These are phyloP conservation scores for Serendipita sp. DNA, from an alignment of 768 basidiomycete species.

Conservation along the genomic window DNA sequence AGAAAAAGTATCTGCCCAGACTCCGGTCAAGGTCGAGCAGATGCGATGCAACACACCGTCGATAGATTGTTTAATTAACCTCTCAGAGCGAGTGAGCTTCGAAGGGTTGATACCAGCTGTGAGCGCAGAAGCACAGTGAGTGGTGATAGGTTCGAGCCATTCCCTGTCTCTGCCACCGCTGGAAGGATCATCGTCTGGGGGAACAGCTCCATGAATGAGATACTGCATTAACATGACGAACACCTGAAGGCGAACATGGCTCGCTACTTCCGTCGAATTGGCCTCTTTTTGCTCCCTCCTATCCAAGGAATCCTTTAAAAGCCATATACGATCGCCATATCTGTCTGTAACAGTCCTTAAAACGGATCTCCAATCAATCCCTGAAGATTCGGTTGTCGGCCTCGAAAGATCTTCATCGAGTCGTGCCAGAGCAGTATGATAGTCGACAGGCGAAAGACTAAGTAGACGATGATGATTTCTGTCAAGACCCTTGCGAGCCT, in stretches of 20 bases:
- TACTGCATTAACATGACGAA: not conserved
- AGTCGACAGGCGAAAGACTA: slow-evolving; percentile 20
- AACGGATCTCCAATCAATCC: slow-evolving; percentile 22
- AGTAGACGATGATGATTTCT: slow-evolving; percentile 23
- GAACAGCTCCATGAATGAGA: not conserved
- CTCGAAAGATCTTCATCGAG: slow-evolving; percentile 18
- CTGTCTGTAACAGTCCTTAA: slow-evolving; percentile 19
- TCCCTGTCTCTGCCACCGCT: not conserved
- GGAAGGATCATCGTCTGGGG: not conserved
- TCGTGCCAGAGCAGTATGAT: slow-evolving; percentile 13
- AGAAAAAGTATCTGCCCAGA: slow-evolving; percentile 13
- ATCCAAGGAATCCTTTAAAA: slow-evolving; percentile 14
- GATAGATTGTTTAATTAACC: slow-evolving; percentile 9
- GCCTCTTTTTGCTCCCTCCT: not conserved
- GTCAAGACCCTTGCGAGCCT: slow-evolving; percentile 17
- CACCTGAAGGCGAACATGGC: not conserved
- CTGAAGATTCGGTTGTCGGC: slow-evolving; percentile 11
- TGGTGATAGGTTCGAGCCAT: not conserved
- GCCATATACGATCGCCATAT: slow-evolving; percentile 19
- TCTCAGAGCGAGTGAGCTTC: slow-evolving; percentile 10
- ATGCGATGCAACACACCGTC: slow-evolving; percentile 13
- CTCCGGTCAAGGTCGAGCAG: slow-evolving; percentile 13
- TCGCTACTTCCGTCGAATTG: not conserved
- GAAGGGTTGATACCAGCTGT: not conserved
- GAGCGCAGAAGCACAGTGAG: not conserved